Percentiles rank a stretch among this genome's conserved stretches.
Evolutionary conservation across 1,139 yeast genomes (phyloP).

Genomic region (Arxiozyma slooffiae): DNA sequence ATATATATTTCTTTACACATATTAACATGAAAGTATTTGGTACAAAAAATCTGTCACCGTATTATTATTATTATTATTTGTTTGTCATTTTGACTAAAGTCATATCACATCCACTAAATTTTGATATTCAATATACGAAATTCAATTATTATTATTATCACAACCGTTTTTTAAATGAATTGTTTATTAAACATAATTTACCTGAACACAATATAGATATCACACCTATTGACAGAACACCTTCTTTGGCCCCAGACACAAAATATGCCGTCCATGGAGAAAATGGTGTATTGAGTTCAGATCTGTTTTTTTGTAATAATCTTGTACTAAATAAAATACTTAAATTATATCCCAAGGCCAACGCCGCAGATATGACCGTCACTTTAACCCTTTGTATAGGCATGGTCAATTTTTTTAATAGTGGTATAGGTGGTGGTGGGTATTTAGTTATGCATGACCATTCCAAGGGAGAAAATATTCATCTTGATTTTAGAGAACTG

Average conservation of each 20-base stretch:
- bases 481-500: constrained; percentile 81
- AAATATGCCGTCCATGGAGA: constrained; percentile 33
- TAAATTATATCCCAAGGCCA: constrained; percentile 30
- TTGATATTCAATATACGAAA: neutral
- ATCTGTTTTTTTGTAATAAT: constrained; percentile 59
- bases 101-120: neutral
- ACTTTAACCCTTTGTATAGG: constrained; percentile 87
- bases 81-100: neutral
- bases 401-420: constrained; percentile 65
- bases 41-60: neutral
- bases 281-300: constrained; percentile 70
- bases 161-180: neutral
- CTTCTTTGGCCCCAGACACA: constrained; percentile 35
- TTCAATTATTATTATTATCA: neutral
- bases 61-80: too few relatives aligned
- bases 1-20: too few relatives aligned
- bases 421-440: constrained; percentile 94
- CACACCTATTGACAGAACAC: constrained; percentile 24
- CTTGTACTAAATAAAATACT: constrained; percentile 53
- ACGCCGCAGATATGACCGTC: constrained; percentile 91
- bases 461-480: constrained; percentile 36
- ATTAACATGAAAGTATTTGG: neutral
- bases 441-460: constrained; percentile 38
- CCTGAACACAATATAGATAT: constrained; percentile 28
- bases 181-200: neutral